Base-by-base conservation (phyloP, 1,139 yeast species). In the Taphrina betulina region DNA sequence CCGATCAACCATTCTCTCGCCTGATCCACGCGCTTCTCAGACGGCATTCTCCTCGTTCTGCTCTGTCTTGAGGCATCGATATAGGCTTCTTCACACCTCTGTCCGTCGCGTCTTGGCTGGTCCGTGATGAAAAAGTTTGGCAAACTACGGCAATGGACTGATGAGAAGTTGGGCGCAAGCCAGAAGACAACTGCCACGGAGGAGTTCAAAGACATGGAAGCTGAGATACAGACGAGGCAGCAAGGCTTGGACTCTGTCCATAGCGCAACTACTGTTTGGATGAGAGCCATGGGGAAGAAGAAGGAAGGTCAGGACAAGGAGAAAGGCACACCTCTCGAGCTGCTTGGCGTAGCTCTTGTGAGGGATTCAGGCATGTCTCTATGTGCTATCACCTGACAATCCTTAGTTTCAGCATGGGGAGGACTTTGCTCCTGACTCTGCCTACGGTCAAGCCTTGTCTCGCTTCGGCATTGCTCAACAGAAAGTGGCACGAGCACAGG, bases 121-220 rank as follows among this genome's bases (percentile, higher is more conserved):
- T n/a, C n/a, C n/a, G 24, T 31, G 1, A 50, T 50, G 54, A 62
- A 60, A 46, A 58, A 57, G 24, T 57, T 62, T n/a, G 64, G 61
- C 58, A 62, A 62, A 42, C 34, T 62, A 26, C 60, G 58, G 23
- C 64, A 61, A 40, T 62, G 64, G 64, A 60, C 64, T 12, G 59
- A 60, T 26, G 64, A 62, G 50, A 59, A 60, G 55, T 59, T 62
- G n/a, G 64, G 64, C 42, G 61, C 59, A 40, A 61, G 61, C 41
- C 36, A 31, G 7, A 60, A 60, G 46, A 62, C 64, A 12, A 61
- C 57, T 24, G 61, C 60, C 58, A 59, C 64, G 5, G 64, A 62
- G 31, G 64, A 59, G 31, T 62, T 62, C 52, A 57, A 57, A 31
- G 63, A 61, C 40, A 58, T 62, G 51, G 62, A 61, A 54, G 58